These are phyloP conservation scores for Penicillium paxilli DNA, from an alignment of 495 filamentous ascomycete genomes.

Conservation along the genomic window DNA sequence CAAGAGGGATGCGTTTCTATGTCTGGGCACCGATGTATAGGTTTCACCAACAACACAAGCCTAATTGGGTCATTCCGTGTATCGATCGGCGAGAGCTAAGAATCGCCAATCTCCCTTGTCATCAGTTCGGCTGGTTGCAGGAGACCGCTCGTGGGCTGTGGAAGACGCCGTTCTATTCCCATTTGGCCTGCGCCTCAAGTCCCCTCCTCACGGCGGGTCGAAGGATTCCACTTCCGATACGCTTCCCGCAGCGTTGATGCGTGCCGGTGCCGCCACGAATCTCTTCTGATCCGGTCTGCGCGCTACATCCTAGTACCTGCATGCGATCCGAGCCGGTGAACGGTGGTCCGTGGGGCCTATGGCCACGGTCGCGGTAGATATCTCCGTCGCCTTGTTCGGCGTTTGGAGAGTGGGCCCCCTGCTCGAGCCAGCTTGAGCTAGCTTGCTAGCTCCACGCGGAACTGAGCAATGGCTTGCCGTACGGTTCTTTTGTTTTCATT, in stretches of 20 bases:
- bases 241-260: slow-evolving; percentile 8
- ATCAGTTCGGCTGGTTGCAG: slow-evolving; percentile 18
- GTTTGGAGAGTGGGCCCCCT: background rate
- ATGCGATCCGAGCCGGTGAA: slow-evolving; percentile 38
- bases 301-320: slow-evolving; percentile 35
- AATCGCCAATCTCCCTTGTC: slow-evolving; percentile 16
- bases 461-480: background rate
- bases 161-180: slow-evolving; percentile 13
- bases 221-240: slow-evolving; percentile 10
- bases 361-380: slow-evolving; percentile 15
- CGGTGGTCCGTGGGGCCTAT: slow-evolving; percentile 30
- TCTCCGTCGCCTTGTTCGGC: slow-evolving; percentile 16
- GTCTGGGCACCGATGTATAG: background rate
- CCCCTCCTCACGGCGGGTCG: background rate
- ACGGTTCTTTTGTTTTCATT: slow-evolving; percentile 1
- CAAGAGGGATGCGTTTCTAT: background rate
- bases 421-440: slow-evolving; percentile 11
- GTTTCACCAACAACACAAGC: background rate
- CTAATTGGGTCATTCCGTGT: background rate
- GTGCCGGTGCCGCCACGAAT: slow-evolving; percentile 11
- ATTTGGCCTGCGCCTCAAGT: slow-evolving; percentile 1
- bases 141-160: slow-evolving; percentile 14
- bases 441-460: slow-evolving; percentile 26
- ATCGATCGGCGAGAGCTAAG: background rate
- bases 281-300: slow-evolving; percentile 12